A percentile compares a stretch with the other conserved stretches of the same genome.
These are phyloP conservation scores for Sanghuangporus sanghuang DNA, from an alignment of 1,284 basidiomycete species.

Conservation along the genomic window DNA sequence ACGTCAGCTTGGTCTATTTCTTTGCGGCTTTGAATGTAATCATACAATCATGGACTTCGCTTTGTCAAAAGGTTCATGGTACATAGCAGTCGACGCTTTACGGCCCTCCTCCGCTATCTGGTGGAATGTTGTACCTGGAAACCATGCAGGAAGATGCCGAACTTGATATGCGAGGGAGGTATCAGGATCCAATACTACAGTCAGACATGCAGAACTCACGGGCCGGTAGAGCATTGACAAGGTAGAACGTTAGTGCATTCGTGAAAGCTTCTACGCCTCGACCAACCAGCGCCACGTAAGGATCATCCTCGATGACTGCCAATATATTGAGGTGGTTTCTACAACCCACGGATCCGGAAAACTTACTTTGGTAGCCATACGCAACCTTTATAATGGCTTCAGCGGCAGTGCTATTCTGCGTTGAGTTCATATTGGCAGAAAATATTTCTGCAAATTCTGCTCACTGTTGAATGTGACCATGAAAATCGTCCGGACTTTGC, in stretches of 20 bases:
- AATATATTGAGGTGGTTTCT: neutral
- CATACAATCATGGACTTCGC: slow-evolving; percentile 9
- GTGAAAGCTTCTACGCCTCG: neutral
- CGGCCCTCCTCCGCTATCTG: slow-evolving; percentile 50
- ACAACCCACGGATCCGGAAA: neutral
- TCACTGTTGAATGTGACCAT: slow-evolving; percentile 23
- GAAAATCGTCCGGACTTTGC: slow-evolving; percentile 21
- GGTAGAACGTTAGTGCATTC: slow-evolving; percentile 1
- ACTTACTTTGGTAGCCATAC: slow-evolving; percentile 15
- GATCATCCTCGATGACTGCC: slow-evolving; percentile 5
- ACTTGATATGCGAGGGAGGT: neutral
- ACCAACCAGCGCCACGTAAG: slow-evolving; percentile 5
- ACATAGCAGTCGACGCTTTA: slow-evolving; percentile 15
- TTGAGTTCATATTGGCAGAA: neutral
- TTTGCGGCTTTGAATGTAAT: neutral
- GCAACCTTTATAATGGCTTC: slow-evolving; percentile 11
- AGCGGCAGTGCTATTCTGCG: neutral
- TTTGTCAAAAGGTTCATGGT: slow-evolving; percentile 2
- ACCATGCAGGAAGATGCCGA: slow-evolving; percentile 14
- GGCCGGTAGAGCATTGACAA: slow-evolving; percentile 3
- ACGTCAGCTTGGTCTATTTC: neutral
- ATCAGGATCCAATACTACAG: neutral
- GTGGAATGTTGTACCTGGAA: slow-evolving; percentile 27
- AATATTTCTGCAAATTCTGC: neutral
- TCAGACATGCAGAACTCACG: neutral